Conservation (phyloP, 306 rosid species). For the Sindora glabra region DNA sequence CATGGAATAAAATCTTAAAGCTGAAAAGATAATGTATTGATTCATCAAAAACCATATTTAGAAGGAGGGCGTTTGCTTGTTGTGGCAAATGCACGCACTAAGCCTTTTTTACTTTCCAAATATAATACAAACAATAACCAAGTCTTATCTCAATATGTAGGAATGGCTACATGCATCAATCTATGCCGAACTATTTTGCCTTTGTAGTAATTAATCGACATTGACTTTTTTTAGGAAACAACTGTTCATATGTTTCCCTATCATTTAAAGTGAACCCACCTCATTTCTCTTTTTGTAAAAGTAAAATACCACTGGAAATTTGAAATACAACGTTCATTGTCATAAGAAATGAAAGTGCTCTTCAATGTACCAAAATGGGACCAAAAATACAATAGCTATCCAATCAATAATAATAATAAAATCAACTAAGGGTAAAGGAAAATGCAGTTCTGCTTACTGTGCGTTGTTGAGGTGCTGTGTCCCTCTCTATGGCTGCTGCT, state of each 20-base stretch:
- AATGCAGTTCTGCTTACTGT: slow-evolving; percentile 34
- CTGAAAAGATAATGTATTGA: neutral
- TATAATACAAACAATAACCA: too few relatives aligned
- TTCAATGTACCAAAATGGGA: too few relatives aligned
- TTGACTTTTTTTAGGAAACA: neutral
- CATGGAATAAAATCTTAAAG: neutral
- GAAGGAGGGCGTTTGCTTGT: too few relatives aligned
- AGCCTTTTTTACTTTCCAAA: too few relatives aligned
- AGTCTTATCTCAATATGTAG: too few relatives aligned
- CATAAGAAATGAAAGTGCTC: too few relatives aligned
- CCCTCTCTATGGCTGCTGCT: slow-evolving; percentile 88
- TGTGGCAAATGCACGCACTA: too few relatives aligned
- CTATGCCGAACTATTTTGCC: neutral
- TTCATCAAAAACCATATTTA: neutral
- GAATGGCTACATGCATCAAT: neutral
- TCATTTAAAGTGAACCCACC: neutral
- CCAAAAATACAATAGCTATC: too few relatives aligned
- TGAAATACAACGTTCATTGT: neutral
- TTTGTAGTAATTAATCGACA: neutral
- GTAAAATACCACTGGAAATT: neutral
- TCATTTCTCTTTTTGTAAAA: neutral
- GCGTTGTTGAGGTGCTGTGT: slow-evolving; percentile 86
- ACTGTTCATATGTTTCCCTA: neutral
- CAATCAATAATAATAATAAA: too few relatives aligned
- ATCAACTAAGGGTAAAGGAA: neutral